Evolutionary conservation across 2,329 filamentous ascomycete genomes (phyloP), one percentile per base, ranked within the genome.

Genomic region (Ceratocystis lukuohia): DNA sequence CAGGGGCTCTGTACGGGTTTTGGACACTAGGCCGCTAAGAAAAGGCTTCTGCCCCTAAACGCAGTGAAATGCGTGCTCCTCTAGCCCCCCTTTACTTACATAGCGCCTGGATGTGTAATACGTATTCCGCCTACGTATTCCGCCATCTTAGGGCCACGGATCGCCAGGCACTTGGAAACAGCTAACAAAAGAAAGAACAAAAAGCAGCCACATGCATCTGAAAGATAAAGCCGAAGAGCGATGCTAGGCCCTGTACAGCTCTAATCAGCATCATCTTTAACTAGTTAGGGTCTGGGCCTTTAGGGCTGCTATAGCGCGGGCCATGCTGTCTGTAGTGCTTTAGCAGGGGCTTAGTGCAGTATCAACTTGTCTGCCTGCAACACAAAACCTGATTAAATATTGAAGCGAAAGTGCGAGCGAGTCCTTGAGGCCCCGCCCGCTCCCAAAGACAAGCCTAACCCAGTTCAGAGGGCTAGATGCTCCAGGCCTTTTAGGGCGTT

Each of bases 51-150:
- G 3, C 10, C 37, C 37, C 37, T 41, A 41, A 41, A 41, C 37
- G 8, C 37, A 15, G 37, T 41, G 37, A 12, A 41, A 1, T 15
- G 10, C 10, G 10, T 41, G 37, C 33, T 41, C 10, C 37, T 41
- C 33, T 12, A 37, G 33, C 33, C 37, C 37, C 37, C 37, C 37
- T 41, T 41, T 41, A 53, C 2, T 53, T 25, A 53, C 17, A 25
- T n/a, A n/a, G n/a, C 22, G 22, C 48, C n/a, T 10, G 48, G 48
- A 7, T 15, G 10, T 30, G 20, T 1, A 25, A 15, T 57, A 20
- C 56, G 56, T 10, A 15, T 59, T 59, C 56, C 56, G 56, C 56
- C 56, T 59, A 33, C 53, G 53, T 59, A 33, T 59, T 59, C 56
- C 56, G 56, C 28, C 56, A 59, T 59, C 33, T 56, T 59, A 30